phyloP scores from a whole-genome alignment of 768 basidiomycete genomes.

The Amanita phalloides region DNA sequence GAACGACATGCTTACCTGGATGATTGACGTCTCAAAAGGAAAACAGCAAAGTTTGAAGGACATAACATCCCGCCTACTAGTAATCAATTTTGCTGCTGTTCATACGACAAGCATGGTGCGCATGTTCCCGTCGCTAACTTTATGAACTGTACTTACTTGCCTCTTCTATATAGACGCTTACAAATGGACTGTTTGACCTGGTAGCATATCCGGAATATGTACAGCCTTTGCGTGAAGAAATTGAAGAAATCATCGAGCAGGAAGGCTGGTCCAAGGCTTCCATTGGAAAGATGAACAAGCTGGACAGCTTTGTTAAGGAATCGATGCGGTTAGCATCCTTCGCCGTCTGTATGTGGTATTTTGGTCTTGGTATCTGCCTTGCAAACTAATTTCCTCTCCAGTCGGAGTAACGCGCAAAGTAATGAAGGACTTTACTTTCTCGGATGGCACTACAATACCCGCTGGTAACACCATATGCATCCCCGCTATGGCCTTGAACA shows the following conservation, averaged over 20 bases:
- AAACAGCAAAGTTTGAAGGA: slow-evolving; percentile 16
- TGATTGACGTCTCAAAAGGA: slow-evolving; percentile 26
- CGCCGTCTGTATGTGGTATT: slow-evolving; percentile 10
- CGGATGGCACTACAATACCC: slow-evolving; percentile 9
- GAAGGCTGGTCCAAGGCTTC: slow-evolving; percentile 28
- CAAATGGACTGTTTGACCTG: slow-evolving; percentile 25
- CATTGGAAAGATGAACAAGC: slow-evolving; percentile 26
- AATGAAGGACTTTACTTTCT: not conserved
- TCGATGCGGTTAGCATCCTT: slow-evolving; percentile 18
- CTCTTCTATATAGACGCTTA: slow-evolving; percentile 19
- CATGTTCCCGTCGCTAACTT: no score
- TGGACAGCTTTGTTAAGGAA: slow-evolving; percentile 38
- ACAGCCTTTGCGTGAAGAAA: slow-evolving; percentile 29
- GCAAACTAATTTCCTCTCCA: slow-evolving; percentile 10
- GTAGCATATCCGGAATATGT: slow-evolving; percentile 22
- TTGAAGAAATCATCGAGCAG: slow-evolving; percentile 21
- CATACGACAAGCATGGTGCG: slow-evolving; percentile 33
- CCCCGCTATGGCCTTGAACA: slow-evolving; percentile 6
- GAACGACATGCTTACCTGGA: slow-evolving; percentile 38
- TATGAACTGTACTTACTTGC: not conserved
- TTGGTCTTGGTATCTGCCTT: slow-evolving; percentile 7
- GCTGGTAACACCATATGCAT: slow-evolving; percentile 13
- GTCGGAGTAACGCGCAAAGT: slow-evolving; percentile 9
- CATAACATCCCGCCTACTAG: slow-evolving; percentile 22
- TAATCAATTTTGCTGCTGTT: slow-evolving; percentile 30